A percentile compares a stretch with the other conserved stretches of the same genome.
These are phyloP conservation scores for Camelina neglecta DNA, from an alignment of 345 rosid species.

Conservation along the genomic window DNA sequence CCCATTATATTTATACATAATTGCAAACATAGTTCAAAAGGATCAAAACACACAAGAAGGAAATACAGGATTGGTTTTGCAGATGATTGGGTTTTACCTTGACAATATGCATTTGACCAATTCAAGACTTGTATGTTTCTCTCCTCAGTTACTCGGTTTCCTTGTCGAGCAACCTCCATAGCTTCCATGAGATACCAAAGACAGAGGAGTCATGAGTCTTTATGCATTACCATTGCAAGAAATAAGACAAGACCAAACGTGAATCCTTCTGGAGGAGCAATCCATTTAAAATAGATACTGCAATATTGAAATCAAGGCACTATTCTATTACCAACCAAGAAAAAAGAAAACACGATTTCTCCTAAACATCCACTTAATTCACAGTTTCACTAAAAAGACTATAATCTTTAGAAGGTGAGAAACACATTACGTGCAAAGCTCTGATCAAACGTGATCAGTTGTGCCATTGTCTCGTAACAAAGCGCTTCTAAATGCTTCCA, in stretches of 20 bases:
- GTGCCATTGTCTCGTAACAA: slow-evolving; percentile 80
- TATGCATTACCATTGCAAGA: slow-evolving; percentile 87
- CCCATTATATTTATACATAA: background rate
- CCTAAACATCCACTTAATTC: background rate
- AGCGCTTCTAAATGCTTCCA: slow-evolving; percentile 92
- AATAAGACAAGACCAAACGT: slow-evolving; percentile 18
- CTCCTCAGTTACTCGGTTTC: slow-evolving; percentile 73
- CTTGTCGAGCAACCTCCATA: slow-evolving; percentile 59
- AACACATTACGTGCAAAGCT: slow-evolving; percentile 82
- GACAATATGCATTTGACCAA: slow-evolving; percentile 85
- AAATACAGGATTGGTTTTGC: slow-evolving; percentile 2
- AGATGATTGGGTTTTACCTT: slow-evolving; percentile 51
- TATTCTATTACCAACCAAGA: slow-evolving; percentile 5
- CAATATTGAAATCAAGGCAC: background rate
- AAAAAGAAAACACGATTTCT: slow-evolving; percentile 14
- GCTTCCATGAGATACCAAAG: slow-evolving; percentile 78
- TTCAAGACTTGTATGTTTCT: slow-evolving; percentile 79
- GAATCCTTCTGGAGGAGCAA: no score
- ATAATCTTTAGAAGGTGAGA: background rate
- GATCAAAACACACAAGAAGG: background rate
- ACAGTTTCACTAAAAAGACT: background rate
- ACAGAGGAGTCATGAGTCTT: slow-evolving; percentile 73
- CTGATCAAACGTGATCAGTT: slow-evolving; percentile 69
- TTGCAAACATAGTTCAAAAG: background rate
- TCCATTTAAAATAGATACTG: background rate